Percentiles rank a stretch among this genome's conserved stretches.
phyloP scores from a whole-genome alignment of 306 rosid species.

The Morella rubra region DNA sequence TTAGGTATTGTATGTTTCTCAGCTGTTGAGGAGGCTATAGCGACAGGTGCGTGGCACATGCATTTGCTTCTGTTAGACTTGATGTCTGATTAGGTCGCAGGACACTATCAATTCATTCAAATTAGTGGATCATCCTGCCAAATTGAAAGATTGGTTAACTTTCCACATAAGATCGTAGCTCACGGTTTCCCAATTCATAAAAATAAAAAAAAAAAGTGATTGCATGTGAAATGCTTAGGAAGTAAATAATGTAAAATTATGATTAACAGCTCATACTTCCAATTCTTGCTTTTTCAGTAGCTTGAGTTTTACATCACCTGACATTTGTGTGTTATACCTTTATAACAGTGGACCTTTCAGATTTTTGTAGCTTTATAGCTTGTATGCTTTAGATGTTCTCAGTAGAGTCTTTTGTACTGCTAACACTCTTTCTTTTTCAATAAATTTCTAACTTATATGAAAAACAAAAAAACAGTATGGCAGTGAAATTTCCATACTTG shows the following conservation, averaged over 20 bases:
- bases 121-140: neutral
- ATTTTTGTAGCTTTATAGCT: too few species aligned
- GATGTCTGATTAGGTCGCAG: neutral
- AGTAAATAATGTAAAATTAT: neutral
- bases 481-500: constrained; percentile 83
- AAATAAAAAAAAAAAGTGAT: neutral
- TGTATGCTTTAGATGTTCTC: too few species aligned
- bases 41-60: neutral
- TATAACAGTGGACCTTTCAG: constrained; percentile 9
- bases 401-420: too few species aligned
- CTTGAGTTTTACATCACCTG: constrained; percentile 3
- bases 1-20: neutral
- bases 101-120: neutral
- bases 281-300: neutral
- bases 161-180: neutral
- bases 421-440: too few species aligned
- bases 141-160: neutral
- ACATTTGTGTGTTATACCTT: constrained; percentile 23
- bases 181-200: too few species aligned
- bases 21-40: neutral
- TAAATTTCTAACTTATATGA: too few species aligned
- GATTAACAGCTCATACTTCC: neutral
- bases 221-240: neutral
- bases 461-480: constrained; percentile 39
- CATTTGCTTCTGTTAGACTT: neutral